phyloP scores from a whole-genome alignment of 768 basidiomycete genomes.

The Erythrobasidium yunnanense region DNA sequence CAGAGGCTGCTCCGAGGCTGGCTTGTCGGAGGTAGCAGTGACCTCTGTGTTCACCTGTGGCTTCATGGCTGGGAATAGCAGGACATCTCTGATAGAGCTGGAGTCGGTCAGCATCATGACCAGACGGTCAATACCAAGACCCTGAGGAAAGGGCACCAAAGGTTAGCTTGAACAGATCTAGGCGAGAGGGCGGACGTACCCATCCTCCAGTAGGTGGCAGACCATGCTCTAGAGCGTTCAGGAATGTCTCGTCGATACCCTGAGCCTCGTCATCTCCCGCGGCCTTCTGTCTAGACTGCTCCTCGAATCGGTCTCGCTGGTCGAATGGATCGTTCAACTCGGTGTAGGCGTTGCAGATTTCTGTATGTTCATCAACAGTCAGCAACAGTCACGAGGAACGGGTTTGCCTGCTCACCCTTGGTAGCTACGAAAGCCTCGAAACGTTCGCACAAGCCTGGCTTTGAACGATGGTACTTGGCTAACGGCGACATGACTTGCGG shows the following conservation, averaged over 20 bases:
- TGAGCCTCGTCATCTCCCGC: slow-evolving; percentile 97
- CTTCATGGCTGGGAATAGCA: slow-evolving; percentile 38
- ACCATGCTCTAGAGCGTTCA: slow-evolving; percentile 93
- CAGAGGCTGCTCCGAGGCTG: slow-evolving; percentile 10
- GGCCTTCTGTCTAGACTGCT: slow-evolving; percentile 83
- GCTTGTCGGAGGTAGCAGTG: background rate
- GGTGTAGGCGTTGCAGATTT: slow-evolving; percentile 72
- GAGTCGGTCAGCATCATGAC: slow-evolving; percentile 94
- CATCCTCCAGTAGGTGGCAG: slow-evolving; percentile 95
- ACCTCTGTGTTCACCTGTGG: slow-evolving; percentile 24
- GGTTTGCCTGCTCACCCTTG: background rate
- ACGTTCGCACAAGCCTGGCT: slow-evolving; percentile 91
- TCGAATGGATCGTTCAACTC: slow-evolving; percentile 99
- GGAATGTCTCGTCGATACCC: slow-evolving; percentile 87
- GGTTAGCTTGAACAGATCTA: background rate
- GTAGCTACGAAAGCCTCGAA: slow-evolving; percentile 98
- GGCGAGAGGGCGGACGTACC: slow-evolving; percentile 51
- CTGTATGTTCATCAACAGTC: background rate
- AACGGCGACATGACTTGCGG: slow-evolving; percentile 99
- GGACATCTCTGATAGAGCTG: slow-evolving; percentile 37
- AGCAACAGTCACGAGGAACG: background rate
- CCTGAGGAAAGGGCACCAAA: background rate
- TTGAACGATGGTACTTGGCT: slow-evolving; percentile 96
- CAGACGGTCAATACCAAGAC: slow-evolving; percentile 42
- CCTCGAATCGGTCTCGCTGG: slow-evolving; percentile 88